These are phyloP conservation scores for Phytopythium chamaehyphon DNA, from an alignment of 352 stramenopile genomes.

Conservation along the genomic window DNA sequence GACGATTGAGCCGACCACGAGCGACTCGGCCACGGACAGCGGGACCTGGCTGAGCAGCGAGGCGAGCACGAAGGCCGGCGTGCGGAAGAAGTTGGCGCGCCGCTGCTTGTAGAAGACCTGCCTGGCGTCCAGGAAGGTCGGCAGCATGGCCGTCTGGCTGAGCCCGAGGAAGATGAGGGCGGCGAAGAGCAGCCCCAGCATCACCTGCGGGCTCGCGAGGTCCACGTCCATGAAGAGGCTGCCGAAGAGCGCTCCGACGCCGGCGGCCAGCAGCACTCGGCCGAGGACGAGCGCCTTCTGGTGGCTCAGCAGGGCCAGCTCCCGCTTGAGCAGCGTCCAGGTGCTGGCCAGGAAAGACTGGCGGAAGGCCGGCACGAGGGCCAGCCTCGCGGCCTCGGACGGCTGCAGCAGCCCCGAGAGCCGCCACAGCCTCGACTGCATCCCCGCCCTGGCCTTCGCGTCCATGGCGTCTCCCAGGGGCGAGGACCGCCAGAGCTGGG, in stretches of 20 bases:
- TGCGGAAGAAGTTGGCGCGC: constrained; percentile 41
- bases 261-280: constrained; percentile 29
- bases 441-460: constrained; percentile 20
- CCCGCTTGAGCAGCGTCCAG: constrained; percentile 29
- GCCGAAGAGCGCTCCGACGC: constrained; percentile 39
- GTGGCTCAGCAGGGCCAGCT: constrained; percentile 47
- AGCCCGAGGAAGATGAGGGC: constrained; percentile 73
- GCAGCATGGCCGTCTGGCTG: constrained; percentile 63
- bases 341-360: constrained; percentile 24
- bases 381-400: constrained; percentile 61
- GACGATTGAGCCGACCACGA: constrained; percentile 73
- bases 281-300: constrained; percentile 32
- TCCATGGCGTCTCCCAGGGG: constrained; percentile 35
- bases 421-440: constrained; percentile 15
- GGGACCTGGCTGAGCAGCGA: constrained; percentile 29
- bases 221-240: constrained; percentile 45
- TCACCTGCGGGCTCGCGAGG: constrained; percentile 25
- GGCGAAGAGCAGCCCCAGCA: constrained; percentile 79
- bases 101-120: constrained; percentile 37
- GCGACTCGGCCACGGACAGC: constrained; percentile 45
- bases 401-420: constrained; percentile 9
- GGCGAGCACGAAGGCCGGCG: constrained; percentile 64
- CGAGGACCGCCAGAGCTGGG: constrained; percentile 40
- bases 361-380: constrained; percentile 41
- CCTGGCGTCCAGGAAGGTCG: constrained; percentile 71